Evolutionary conservation across 2,329 filamentous ascomycete genomes (phyloP), one percentile per base, ranked within the genome.

Genomic region (Zymoseptoria ardabiliae): DNA sequence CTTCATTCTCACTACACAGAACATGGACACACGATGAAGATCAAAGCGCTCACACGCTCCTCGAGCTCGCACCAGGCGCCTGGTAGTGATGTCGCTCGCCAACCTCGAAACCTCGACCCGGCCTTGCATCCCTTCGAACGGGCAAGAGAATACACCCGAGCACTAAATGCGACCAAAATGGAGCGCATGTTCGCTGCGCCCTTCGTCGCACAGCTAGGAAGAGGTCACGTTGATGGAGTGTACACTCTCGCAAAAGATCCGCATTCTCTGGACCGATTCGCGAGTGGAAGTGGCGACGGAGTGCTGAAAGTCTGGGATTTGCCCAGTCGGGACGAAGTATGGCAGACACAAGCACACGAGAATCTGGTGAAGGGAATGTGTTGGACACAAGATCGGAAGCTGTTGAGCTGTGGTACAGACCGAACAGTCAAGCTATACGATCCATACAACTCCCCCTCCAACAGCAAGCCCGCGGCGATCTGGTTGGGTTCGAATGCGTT

Each of bases 281-380:
- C 91, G 6, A 93, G 89, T 70, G 91, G 90, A 50, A 91, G 88
- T 66, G 92, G 92, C 64, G 94, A 99, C 74, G 93, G 94, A 65
- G 85, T 97, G 9, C 84, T 99, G 59, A 99, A 99, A 76, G 88
- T 94, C 35, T 96, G 91, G 91, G 88, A 95, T 74, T 77, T 94
- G 66, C 83, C 86, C 8, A 87, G 81, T 62, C 79, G 84, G 58
- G 85, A 88, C 25, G 88, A 94, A 71, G 81, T 87, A 53, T 93
- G 89, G 87, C 82, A 89, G 68, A 82, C 83, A 2, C 85, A 88
- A 63, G 93, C 91, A 22, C 95, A 99, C 73, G 90, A 96, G 68
- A 96, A 96, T 67, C 87, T 97, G 51, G 90, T 97, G 67, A 96
- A 96, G 79, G 89, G 89, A 13, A 81, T 97, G 72, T 88, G 87